Conservation (phyloP, 257 asterid species). For the Nemophila menziesii region DNA sequence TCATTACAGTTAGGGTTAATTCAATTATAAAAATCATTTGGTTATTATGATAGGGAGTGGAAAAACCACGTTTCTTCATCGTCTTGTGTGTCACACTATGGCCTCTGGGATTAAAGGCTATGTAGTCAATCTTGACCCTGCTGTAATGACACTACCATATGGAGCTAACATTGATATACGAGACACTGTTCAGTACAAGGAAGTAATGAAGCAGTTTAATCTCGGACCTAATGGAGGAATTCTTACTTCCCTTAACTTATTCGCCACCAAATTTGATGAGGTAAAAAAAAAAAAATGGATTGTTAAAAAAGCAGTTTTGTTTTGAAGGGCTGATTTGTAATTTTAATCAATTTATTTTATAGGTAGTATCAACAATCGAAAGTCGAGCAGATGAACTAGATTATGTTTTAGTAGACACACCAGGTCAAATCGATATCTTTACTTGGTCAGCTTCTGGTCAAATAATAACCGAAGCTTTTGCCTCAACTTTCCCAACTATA, state of each 20-base stretch:
- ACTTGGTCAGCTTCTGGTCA: constrained; percentile 99
- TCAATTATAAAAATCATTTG: too few relatives aligned
- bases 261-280: constrained; percentile 86
- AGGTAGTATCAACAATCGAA: constrained; percentile 78
- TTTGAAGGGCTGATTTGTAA: not conserved
- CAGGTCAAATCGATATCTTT: constrained; percentile 94
- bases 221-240: constrained; percentile 99
- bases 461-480: constrained; percentile 91
- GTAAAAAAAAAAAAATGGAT: constrained; percentile 22
- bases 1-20: not conserved
- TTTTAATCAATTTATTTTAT: constrained; percentile 11
- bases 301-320: too few relatives aligned
- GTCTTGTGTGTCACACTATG: constrained; percentile 73
- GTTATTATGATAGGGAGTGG: constrained; percentile 58
- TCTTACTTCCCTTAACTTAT: constrained; percentile 81
- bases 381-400: constrained; percentile 85
- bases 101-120: constrained; percentile 71
- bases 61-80: constrained; percentile 81
- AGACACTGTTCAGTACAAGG: constrained; percentile 91
- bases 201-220: constrained; percentile 90
- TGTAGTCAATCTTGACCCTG: constrained; percentile 93
- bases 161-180: constrained; percentile 93
- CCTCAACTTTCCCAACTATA: constrained; percentile 95
- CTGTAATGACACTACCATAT: constrained; percentile 81
- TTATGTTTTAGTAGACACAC: constrained; percentile 94